A percentile compares a stretch with the other conserved stretches of the same genome.
These are phyloP conservation scores for Pelargonium cotyledonis DNA, from an alignment of 441 rosid species.

Conservation along the genomic window DNA sequence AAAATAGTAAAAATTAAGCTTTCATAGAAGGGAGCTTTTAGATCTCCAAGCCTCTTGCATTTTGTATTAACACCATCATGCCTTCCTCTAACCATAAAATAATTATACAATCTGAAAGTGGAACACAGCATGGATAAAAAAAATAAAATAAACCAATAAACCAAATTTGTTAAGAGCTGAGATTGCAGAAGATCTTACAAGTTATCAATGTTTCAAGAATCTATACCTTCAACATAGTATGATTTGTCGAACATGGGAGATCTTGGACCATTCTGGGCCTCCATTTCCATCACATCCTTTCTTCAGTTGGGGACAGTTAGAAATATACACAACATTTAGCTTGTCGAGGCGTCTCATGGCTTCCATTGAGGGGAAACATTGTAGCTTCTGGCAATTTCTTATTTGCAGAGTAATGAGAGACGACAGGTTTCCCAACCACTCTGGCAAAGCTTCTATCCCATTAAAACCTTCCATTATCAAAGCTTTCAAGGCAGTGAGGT, in stretches of 20 bases:
- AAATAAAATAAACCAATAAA: too few species aligned
- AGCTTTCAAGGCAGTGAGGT: slow-evolving; percentile 14
- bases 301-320: slow-evolving; percentile 3
- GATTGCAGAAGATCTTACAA: too few species aligned
- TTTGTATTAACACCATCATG: too few species aligned
- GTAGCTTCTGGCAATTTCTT: background rate
- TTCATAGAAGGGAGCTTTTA: too few species aligned
- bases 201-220: too few species aligned
- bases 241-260: slow-evolving; percentile 15
- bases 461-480: background rate
- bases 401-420: slow-evolving; percentile 18
- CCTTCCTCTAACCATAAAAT: too few species aligned
- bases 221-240: too few species aligned
- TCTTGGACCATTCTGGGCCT: slow-evolving; percentile 27
- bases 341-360: slow-evolving; percentile 17
- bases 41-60: too few species aligned
- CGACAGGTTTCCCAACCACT: slow-evolving; percentile 22
- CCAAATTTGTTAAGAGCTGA: too few species aligned
- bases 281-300: slow-evolving; percentile 14
- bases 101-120: too few species aligned
- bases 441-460: slow-evolving; percentile 23
- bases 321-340: background rate
- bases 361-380: slow-evolving; percentile 14
- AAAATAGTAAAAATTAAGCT: too few species aligned
- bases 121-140: too few species aligned